Evolutionary conservation across 2,329 filamentous ascomycete species (phyloP).

Genomic region (Balansia obtecta): DNA sequence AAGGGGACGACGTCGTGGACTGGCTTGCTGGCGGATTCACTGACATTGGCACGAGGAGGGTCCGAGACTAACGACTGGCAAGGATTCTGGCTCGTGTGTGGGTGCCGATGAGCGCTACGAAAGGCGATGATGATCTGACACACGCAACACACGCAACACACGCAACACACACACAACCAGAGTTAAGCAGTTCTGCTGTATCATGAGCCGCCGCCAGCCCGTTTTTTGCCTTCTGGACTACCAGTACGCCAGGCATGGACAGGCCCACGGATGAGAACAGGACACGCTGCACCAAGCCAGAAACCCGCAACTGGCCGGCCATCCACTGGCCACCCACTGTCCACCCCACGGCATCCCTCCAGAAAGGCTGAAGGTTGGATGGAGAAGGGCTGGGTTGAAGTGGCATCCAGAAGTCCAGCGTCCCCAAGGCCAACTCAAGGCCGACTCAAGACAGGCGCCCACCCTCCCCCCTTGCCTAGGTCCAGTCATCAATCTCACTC

Average conservation of each 20-base stretch:
- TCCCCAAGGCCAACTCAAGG: too few relatives aligned
- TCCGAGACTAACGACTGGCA: conserved; percentile 13
- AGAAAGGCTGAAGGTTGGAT: too few relatives aligned
- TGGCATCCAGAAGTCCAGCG: too few relatives aligned
- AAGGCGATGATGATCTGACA: conserved; percentile 37
- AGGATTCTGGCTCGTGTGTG: conserved; percentile 20
- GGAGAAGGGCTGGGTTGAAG: too few relatives aligned
- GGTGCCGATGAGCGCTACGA: conserved; percentile 37
- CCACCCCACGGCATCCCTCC: too few relatives aligned
- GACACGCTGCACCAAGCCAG: not conserved
- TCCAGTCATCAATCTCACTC: conserved; percentile 2
- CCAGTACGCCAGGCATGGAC: conserved; percentile 8
- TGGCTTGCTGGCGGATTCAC: too few relatives aligned
- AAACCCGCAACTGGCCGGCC: too few relatives aligned
- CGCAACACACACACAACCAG: too few relatives aligned
- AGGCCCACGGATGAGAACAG: conserved; percentile 9
- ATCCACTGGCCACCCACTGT: too few relatives aligned
- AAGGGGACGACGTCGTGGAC: too few relatives aligned
- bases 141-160: too few relatives aligned
- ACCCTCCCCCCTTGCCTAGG: conserved; percentile 3
- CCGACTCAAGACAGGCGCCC: too few relatives aligned
- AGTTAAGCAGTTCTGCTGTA: conserved; percentile 27
- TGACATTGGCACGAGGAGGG: not conserved
- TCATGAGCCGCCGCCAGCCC: conserved; percentile 15
- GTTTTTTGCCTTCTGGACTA: conserved; percentile 18